Percentiles rank a stretch among this genome's conserved stretches.
These are phyloP conservation scores for Diaporthe velutina DNA, from an alignment of 2,329 filamentous ascomycete genomes.

Conservation along the genomic window DNA sequence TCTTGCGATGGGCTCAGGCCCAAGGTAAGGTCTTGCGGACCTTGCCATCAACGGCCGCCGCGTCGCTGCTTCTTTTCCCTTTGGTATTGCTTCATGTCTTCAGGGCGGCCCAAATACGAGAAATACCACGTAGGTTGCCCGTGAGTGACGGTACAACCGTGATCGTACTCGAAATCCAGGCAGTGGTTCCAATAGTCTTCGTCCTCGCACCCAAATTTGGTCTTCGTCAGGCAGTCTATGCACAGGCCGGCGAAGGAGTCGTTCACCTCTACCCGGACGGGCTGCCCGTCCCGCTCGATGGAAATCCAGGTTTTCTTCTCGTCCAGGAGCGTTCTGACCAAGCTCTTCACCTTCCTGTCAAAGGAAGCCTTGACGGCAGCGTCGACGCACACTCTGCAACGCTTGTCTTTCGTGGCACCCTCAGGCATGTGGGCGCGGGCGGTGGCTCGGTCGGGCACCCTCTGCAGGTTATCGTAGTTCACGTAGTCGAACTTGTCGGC, in stretches of 20 bases:
- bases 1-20: too few relatives aligned
- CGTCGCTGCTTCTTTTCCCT: background rate
- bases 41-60: background rate
- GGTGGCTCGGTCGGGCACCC: background rate
- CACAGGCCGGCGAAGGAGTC: slow-evolving; percentile 22
- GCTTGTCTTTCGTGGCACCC: too few relatives aligned
- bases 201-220: background rate
- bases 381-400: background rate
- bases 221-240: background rate
- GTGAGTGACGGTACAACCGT: background rate
- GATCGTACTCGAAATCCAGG: background rate
- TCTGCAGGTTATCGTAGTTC: background rate
- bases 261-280: background rate
- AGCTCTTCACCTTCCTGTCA: slow-evolving; percentile 15
- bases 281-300: background rate
- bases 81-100: background rate
- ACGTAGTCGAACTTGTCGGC: background rate
- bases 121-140: slow-evolving; percentile 2
- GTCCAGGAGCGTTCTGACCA: background rate
- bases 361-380: slow-evolving; percentile 18
- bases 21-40: too few relatives aligned
- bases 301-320: background rate
- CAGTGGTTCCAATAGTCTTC: slow-evolving; percentile 12
- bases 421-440: background rate
- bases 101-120: background rate